Percentiles rank a stretch among this genome's conserved stretches.
Evolutionary conservation across 1,139 yeast genomes (phyloP).

Genomic region (Magnusiomyces paraingens): DNA sequence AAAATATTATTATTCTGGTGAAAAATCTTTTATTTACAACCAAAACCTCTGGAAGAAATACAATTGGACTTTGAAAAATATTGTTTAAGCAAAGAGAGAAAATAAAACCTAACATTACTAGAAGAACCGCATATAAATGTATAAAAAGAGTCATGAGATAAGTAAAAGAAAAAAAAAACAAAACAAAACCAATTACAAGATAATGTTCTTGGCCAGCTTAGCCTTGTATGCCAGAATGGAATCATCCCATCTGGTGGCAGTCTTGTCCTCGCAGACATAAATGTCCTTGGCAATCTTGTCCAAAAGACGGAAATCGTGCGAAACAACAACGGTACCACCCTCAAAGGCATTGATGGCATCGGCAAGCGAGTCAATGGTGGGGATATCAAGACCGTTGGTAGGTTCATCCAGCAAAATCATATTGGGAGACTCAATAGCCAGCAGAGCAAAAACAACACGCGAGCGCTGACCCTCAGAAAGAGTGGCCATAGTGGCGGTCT

Average conservation of each 20-base stretch:
- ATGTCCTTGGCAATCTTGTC: conserved; percentile 97
- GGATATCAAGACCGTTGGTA: conserved; percentile 97
- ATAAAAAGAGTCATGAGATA: not conserved
- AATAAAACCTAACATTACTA: not conserved
- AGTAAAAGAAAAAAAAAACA: conserved; percentile 2
- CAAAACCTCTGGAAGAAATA: not conserved
- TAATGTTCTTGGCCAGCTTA: conserved; percentile 79
- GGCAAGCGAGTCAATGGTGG: conserved; percentile 96
- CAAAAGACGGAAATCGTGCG: conserved; percentile 97
- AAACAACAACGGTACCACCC: conserved; percentile 98
- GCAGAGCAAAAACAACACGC: conserved; percentile 92
- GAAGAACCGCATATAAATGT: not conserved
- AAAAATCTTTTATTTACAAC: too few species aligned
- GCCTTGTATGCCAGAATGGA: conserved; percentile 85
- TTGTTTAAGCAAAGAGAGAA: not conserved
- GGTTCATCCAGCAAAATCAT: conserved; percentile 96
- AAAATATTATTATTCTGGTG: too few species aligned
- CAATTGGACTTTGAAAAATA: too few species aligned
- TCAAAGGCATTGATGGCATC: conserved; percentile 89
- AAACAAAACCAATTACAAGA: conserved; percentile 24
- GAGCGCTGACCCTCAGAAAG: conserved; percentile 99
- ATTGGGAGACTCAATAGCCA: conserved; percentile 93
- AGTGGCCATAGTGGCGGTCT: conserved; percentile 97
- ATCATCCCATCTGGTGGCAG: conserved; percentile 96
- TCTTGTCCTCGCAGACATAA: conserved; percentile 88